Percentiles rank a stretch among this genome's conserved stretches.
These are phyloP conservation scores for Phytophthora megakarya DNA, from an alignment of 352 stramenopile genomes.

Conservation along the genomic window DNA sequence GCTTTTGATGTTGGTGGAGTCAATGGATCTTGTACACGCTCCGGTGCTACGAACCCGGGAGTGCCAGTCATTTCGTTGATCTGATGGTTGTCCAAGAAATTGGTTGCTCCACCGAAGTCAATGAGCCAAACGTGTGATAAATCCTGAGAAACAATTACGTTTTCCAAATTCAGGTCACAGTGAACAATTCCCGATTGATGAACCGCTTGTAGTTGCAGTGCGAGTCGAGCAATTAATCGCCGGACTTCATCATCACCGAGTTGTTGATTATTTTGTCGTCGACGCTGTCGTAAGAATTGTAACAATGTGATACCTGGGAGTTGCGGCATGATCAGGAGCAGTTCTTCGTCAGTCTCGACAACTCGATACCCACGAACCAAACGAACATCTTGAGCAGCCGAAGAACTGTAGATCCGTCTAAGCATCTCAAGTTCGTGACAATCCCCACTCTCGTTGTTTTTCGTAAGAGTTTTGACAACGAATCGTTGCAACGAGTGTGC, in stretches of 20 bases:
- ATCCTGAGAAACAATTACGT: slow-evolving; percentile 76
- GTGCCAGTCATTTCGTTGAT: slow-evolving; percentile 53
- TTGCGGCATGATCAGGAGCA: slow-evolving; percentile 63
- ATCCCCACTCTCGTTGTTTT: slow-evolving; percentile 20
- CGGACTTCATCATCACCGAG: slow-evolving; percentile 28
- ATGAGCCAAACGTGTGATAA: slow-evolving; percentile 47
- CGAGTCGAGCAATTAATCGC: slow-evolving; percentile 12
- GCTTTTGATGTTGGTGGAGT: slow-evolving; percentile 41
- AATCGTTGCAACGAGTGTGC: slow-evolving; percentile 26
- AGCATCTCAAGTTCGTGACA: slow-evolving; percentile 51
- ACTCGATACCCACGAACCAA: slow-evolving; percentile 55
- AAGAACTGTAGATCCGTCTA: slow-evolving; percentile 34
- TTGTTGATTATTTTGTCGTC: slow-evolving; percentile 7
- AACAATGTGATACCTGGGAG: slow-evolving; percentile 52
- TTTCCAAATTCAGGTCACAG: slow-evolving; percentile 98
- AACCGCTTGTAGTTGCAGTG: slow-evolving; percentile 84
- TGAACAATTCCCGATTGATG: slow-evolving; percentile 93
- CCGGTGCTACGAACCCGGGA: slow-evolving; percentile 66
- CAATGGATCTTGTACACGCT: slow-evolving; percentile 47
- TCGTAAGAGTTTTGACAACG: slow-evolving; percentile 51
- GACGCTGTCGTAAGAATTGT: slow-evolving; percentile 37
- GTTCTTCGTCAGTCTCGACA: slow-evolving; percentile 49
- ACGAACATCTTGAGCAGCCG: slow-evolving; percentile 12
- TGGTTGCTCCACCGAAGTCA: slow-evolving; percentile 66
- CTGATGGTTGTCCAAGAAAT: slow-evolving; percentile 21